Base-by-base conservation (phyloP, 148 eudicot species). In the Vaccinium vitisidaea region DNA sequence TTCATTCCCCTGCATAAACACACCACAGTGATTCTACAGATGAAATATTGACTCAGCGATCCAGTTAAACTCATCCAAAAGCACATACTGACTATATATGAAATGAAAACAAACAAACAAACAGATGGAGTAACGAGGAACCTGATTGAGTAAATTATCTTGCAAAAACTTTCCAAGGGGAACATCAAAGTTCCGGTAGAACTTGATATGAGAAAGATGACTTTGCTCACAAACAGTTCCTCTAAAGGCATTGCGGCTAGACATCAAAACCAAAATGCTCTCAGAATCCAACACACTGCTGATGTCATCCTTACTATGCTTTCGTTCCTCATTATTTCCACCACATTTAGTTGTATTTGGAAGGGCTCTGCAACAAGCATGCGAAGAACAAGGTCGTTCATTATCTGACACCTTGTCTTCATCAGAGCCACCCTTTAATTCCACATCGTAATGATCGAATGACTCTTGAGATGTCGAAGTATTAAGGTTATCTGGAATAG, bases 241-340 rank as follows among this genome's bases (percentile, higher is more conserved):
- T 80, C 88, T 91, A 39, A 80, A 79, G 82, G 94, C 94, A 90
- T 95, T 95, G 81, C 95, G 92, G 76, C 92, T 88, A 30, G 99
- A 95, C 92, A 88, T 92, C 89, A 94, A 86, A 79, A 97, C 94
- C 93, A 97, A 90, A 88, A 97, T 97, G 85, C 99, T 95, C 88
- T 95, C 98, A 13, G 98, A 91, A 85, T 93, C 95, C 91, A 95
- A 89, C 52, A 97, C 89, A 36, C 87, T 85, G 79, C 89, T 90
- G 70, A 94, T 91, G 76, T 89, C 91, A 82, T 89, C 92, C 90
- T 90, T 93, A 39, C 82, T 82, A 30, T 83, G 85, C 84, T 82
- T 56, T 83, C 85, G 80, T 14, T 92, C 94, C 77, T 89, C 92
- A 85, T 65, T 79, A 82, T 86, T 89, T 61, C 80, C 89, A 89